Percentiles rank a stretch among this genome's conserved stretches.
Evolutionary conservation across 2,329 filamentous ascomycete species (phyloP).

Genomic region (Alternaria panax): DNA sequence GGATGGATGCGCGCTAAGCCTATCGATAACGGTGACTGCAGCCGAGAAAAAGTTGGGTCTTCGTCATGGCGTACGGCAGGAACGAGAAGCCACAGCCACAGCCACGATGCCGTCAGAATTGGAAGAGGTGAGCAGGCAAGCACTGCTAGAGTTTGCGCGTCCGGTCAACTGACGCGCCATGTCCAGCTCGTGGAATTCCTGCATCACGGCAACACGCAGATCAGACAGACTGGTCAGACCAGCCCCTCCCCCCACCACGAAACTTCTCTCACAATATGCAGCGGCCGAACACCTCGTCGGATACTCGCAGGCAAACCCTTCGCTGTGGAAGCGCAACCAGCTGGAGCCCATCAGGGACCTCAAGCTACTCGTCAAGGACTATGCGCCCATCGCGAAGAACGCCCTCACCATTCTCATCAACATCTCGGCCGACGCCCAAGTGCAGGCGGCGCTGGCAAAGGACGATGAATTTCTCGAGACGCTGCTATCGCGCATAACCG

Average conservation of each 20-base stretch:
- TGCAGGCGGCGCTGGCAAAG: slow-evolving; percentile 74
- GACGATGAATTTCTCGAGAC: slow-evolving; percentile 84
- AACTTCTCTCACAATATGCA: slow-evolving; percentile 45
- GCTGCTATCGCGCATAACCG: slow-evolving; percentile 75
- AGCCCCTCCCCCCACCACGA: slow-evolving; percentile 33
- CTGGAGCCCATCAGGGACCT: slow-evolving; percentile 83
- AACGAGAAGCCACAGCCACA: slow-evolving; percentile 17
- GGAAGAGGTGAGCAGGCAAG: slow-evolving; percentile 53
- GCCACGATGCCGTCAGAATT: slow-evolving; percentile 58
- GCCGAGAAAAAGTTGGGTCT: slow-evolving; percentile 30
- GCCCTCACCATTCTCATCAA: slow-evolving; percentile 91
- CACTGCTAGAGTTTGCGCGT: no score
- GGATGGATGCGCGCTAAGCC: slow-evolving; percentile 17
- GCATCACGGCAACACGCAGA: slow-evolving; percentile 88
- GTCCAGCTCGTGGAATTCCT: slow-evolving; percentile 90
- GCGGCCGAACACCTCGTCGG: slow-evolving; percentile 87
- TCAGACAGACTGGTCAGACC: slow-evolving; percentile 75
- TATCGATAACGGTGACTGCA: slow-evolving; percentile 47
- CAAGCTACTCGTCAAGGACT: slow-evolving; percentile 85
- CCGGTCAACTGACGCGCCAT: not conserved
- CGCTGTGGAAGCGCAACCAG: slow-evolving; percentile 83
- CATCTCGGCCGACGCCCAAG: slow-evolving; percentile 76
- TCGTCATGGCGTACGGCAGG: slow-evolving; percentile 33
- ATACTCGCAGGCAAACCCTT: slow-evolving; percentile 77
- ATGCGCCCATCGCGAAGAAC: slow-evolving; percentile 90